Conservation (phyloP, 2,329 filamentous ascomycete species). For the Nothopassalora personata region DNA sequence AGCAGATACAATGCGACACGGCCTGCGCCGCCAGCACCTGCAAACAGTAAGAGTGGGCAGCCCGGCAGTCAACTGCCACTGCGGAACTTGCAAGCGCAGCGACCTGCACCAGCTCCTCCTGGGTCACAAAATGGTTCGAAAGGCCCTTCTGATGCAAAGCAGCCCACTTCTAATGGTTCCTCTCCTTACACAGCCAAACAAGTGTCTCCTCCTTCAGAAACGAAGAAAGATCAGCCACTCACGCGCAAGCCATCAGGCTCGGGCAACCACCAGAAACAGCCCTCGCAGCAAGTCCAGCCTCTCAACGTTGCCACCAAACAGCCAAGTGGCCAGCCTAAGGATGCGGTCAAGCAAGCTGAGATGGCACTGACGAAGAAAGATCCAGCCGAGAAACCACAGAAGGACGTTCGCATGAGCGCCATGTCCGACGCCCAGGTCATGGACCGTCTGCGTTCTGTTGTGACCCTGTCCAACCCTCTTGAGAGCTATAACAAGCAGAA, state of each 20-base stretch:
- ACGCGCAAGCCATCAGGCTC: slow-evolving; percentile 28
- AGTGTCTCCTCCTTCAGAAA: slow-evolving; percentile 20
- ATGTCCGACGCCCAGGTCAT: slow-evolving; percentile 98
- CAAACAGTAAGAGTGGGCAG: slow-evolving; percentile 25
- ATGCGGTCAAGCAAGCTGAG: slow-evolving; percentile 83
- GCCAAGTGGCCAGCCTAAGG: slow-evolving; percentile 45
- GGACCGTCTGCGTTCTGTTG: slow-evolving; percentile 87
- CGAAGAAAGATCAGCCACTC: slow-evolving; percentile 23
- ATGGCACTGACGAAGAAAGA: slow-evolving; percentile 70
- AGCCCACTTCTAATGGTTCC: slow-evolving; percentile 22
- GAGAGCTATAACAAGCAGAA: slow-evolving; percentile 98
- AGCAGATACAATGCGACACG: slow-evolving; percentile 80
- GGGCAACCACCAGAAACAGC: slow-evolving; percentile 23
- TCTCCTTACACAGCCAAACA: slow-evolving; percentile 28
- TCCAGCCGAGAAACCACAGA: slow-evolving; percentile 69
- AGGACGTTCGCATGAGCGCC: slow-evolving; percentile 96
- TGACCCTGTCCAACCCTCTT: slow-evolving; percentile 91
- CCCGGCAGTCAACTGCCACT: slow-evolving; percentile 25
- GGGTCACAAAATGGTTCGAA: slow-evolving; percentile 27
- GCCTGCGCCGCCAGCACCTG: slow-evolving; percentile 58
- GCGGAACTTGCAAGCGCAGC: slow-evolving; percentile 62
- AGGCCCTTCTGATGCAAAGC: slow-evolving; percentile 20
- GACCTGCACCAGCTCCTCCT: slow-evolving; percentile 39
- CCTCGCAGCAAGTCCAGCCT: slow-evolving; percentile 43
- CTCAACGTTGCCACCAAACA: slow-evolving; percentile 47